phyloP scores from a whole-genome alignment of 2,329 filamentous ascomycete species.

The Colletotrichum navitas region DNA sequence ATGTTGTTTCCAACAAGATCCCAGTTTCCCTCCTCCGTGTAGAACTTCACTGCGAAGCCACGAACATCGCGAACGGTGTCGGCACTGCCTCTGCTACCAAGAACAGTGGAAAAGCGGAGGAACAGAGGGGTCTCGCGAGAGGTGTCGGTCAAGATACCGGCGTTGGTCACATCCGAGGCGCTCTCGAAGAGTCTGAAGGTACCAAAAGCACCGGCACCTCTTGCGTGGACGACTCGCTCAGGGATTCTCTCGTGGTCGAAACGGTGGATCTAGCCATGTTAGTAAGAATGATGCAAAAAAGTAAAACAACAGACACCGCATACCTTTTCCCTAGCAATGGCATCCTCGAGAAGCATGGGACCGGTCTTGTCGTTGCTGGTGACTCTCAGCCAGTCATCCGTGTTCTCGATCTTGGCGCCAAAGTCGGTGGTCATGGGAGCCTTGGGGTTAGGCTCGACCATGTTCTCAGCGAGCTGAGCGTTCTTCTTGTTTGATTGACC shows the following conservation, averaged over 20 bases:
- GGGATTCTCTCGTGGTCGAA: constrained; percentile 78
- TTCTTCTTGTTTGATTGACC: constrained; percentile 65
- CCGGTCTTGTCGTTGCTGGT: constrained; percentile 73
- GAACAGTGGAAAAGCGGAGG: constrained; percentile 82
- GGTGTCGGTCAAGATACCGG: constrained; percentile 76
- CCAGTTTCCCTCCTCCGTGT: constrained; percentile 83
- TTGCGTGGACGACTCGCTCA: constrained; percentile 71
- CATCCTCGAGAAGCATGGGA: constrained; percentile 78
- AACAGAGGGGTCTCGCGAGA: constrained; percentile 77
- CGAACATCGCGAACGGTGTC: constrained; percentile 86
- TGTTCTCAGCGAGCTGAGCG: constrained; percentile 70
- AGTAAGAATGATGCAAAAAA: constrained; percentile 7
- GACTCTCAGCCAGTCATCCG: constrained; percentile 82
- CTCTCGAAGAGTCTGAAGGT: constrained; percentile 63
- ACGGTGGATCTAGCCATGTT: constrained; percentile 69
- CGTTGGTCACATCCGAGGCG: constrained; percentile 72
- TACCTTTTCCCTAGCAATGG: constrained; percentile 80
- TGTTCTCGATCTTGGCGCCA: constrained; percentile 78
- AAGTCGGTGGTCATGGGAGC: constrained; percentile 80
- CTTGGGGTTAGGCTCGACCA: constrained; percentile 68
- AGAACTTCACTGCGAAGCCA: constrained; percentile 83
- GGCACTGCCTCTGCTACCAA: constrained; percentile 80
- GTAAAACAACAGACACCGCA: rapidly evolving
- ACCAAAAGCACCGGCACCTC: constrained; percentile 69
- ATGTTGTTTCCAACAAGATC: constrained; percentile 78